Conservation (phyloP, 164 flowering plant species). For the Tetrastigma voinierianum region DNA sequence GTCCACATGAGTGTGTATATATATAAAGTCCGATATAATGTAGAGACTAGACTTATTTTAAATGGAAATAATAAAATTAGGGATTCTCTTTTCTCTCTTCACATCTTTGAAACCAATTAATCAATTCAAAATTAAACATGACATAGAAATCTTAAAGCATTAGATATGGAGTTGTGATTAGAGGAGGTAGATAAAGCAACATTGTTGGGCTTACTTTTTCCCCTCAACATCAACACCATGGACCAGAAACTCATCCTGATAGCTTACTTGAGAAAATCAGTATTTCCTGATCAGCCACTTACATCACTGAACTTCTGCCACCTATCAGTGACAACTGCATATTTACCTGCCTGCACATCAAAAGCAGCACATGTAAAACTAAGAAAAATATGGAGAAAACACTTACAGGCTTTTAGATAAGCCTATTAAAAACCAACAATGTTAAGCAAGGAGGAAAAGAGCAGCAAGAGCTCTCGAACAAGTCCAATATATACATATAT, state of each 20-base stretch:
- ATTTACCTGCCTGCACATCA: constrained; percentile 64
- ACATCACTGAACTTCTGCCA: constrained; percentile 97
- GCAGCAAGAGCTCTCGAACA: not conserved
- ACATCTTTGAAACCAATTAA: too few species aligned
- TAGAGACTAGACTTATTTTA: too few species aligned
- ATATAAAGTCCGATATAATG: too few species aligned
- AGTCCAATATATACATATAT: too few species aligned
- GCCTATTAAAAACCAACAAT: too few species aligned
- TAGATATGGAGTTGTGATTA: too few species aligned
- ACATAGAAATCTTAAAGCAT: not conserved
- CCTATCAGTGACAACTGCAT: constrained; percentile 92
- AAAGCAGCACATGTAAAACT: not conserved
- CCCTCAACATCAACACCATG: constrained; percentile 99
- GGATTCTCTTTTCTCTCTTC: too few species aligned
- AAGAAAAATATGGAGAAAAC: not conserved
- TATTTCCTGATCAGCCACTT: constrained; percentile 54
- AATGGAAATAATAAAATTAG: too few species aligned
- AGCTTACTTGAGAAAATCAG: constrained; percentile 65
- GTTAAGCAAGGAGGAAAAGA: not conserved
- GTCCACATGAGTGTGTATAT: too few species aligned
- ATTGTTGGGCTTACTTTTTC: constrained; percentile 55
- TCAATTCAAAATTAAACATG: not conserved
- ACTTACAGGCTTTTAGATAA: not conserved
- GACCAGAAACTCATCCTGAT: constrained; percentile 90
- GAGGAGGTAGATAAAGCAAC: not conserved